Evolutionary conservation across 306 rosid species (phyloP).

Genomic region (Quillaja saponaria): DNA sequence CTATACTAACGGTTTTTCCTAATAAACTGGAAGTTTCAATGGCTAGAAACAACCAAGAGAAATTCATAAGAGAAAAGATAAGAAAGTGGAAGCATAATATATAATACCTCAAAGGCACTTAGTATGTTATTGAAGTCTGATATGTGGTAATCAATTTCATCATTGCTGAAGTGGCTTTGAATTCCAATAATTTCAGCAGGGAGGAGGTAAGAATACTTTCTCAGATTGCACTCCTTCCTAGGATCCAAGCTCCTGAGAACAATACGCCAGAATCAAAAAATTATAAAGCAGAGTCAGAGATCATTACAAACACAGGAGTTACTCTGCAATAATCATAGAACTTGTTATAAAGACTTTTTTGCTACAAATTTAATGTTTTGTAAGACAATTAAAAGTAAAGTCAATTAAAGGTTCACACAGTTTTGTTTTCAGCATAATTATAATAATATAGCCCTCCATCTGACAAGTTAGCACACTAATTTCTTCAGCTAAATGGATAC

Average conservation of each 20-base stretch:
- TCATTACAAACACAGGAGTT: conserved; percentile 11
- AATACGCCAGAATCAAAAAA: conserved; percentile 21
- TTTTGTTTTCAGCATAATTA: not conserved
- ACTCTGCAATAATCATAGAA: not conserved
- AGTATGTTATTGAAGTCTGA: conserved; percentile 74
- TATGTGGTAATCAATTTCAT: conserved; percentile 66
- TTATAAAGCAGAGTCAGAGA: conserved; percentile 11
- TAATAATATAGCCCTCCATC: not conserved
- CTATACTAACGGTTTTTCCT: conserved; percentile 3
- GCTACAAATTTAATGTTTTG: not conserved
- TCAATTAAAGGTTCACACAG: not conserved
- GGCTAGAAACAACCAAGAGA: conserved; percentile 7
- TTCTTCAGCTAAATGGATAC: too few species aligned
- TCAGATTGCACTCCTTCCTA: conserved; percentile 73
- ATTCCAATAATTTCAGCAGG: conserved; percentile 87
- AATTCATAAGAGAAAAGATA: conserved; percentile 15
- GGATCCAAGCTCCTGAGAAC: conserved; percentile 80
- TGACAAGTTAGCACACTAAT: too few species aligned
- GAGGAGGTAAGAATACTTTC: conserved; percentile 77
- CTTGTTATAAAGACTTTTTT: not conserved
- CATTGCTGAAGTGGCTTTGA: conserved; percentile 44
- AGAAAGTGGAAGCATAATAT: not conserved
- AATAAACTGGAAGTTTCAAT: conserved; percentile 13
- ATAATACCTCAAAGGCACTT: conserved; percentile 68
- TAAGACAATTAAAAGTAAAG: not conserved